A percentile compares a stretch with the other conserved stretches of the same genome.
These are phyloP conservation scores for Schizophyllum amplum DNA, from an alignment of 1,284 basidiomycete genomes.

Conservation along the genomic window DNA sequence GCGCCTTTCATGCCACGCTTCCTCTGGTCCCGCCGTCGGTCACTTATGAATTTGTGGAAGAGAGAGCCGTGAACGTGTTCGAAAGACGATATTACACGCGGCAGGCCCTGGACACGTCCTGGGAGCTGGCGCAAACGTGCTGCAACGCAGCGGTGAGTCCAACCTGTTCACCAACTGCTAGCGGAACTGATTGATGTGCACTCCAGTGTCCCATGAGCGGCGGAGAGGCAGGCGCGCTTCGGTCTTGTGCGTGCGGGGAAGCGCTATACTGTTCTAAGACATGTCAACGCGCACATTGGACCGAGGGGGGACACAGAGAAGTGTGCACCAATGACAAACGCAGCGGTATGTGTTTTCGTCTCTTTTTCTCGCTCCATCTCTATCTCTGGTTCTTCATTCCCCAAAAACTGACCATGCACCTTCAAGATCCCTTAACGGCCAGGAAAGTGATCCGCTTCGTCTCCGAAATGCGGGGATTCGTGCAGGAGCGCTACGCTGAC, in stretches of 20 bases:
- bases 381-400: background rate
- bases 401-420: no score
- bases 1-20: no score
- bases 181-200: background rate
- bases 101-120: background rate
- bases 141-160: background rate
- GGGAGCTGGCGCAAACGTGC: background rate
- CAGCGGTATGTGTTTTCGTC: background rate
- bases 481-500: no score
- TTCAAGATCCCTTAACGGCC: no score
- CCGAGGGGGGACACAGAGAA: background rate
- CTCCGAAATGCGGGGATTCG: no score
- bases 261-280: background rate
- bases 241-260: background rate
- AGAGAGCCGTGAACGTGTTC: background rate
- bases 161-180: background rate
- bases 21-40: no score
- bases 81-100: background rate
- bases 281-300: background rate
- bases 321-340: background rate
- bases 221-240: background rate
- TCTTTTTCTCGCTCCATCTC: background rate
- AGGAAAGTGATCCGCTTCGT: no score
- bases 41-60: no score
- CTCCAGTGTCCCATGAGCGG: background rate